Evolutionary conservation across 2,329 filamentous ascomycete species (phyloP).

Genomic region (Sarocladium strictum): DNA sequence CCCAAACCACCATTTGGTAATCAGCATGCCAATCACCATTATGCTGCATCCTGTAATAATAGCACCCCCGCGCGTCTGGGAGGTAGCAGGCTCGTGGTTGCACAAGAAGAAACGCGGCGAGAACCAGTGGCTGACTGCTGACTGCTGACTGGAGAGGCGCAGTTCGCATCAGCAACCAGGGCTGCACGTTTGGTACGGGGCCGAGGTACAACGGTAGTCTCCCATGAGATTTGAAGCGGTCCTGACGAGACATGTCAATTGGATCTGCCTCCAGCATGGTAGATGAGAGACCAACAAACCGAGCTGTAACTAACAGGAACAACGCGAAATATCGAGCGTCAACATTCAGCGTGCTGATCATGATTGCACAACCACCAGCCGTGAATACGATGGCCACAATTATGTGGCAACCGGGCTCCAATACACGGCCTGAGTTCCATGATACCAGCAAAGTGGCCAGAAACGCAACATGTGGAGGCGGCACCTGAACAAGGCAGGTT

Average conservation of each 20-base stretch:
- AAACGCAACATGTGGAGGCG: conserved; percentile 35
- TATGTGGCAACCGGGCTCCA: conserved; percentile 35
- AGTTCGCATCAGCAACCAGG: conserved; percentile 36
- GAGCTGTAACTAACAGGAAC: conserved; percentile 17
- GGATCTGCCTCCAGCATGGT: background rate
- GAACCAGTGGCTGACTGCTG: conserved; percentile 35
- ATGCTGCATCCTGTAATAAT: conserved; percentile 22
- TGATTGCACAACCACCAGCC: conserved; percentile 32
- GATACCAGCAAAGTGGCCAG: conserved; percentile 29
- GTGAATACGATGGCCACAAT: conserved; percentile 29
- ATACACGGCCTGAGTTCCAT: conserved; percentile 31
- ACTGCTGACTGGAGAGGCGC: conserved; percentile 28
- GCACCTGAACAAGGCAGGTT: conserved; percentile 35
- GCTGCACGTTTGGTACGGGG: conserved; percentile 34
- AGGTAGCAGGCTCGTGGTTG: conserved; percentile 24
- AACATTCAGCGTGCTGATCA: conserved; percentile 33
- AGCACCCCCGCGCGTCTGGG: conserved; percentile 21
- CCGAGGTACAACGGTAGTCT: conserved; percentile 33
- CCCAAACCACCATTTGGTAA: conserved; percentile 17
- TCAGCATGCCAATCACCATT: conserved; percentile 13
- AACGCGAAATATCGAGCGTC: conserved; percentile 36
- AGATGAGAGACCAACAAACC: conserved; percentile 14
- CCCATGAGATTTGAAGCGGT: conserved; percentile 35
- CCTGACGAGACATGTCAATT: too few species aligned
- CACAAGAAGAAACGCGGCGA: conserved; percentile 31